Evolutionary conservation across 805 yeast species (phyloP).

Genomic region (Saturnispora serradocipensis): DNA sequence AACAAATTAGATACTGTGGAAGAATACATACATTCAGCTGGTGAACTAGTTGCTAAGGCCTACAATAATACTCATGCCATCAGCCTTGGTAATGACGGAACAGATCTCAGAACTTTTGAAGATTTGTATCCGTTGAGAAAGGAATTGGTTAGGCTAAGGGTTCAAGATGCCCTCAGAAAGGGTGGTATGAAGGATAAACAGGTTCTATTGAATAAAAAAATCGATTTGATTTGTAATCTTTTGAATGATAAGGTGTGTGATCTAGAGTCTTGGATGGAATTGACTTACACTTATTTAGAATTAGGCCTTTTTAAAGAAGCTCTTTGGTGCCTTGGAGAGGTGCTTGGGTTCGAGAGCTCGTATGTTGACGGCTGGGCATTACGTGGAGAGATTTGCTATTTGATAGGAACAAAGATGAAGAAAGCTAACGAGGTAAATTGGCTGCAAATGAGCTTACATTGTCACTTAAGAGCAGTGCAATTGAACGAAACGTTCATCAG

Average conservation of each 20-base stretch:
- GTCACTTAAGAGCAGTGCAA: conserved; percentile 53
- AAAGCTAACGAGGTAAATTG: conserved; percentile 3
- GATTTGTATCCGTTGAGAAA: conserved; percentile 16
- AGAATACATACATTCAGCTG: conserved; percentile 10
- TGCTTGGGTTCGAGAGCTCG: conserved; percentile 55
- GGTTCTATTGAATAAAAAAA: conserved; percentile 1
- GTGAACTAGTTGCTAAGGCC: conserved; percentile 8
- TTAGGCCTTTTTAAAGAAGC: conserved; percentile 61
- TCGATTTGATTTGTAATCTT: conserved; percentile 27
- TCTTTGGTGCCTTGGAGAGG: conserved; percentile 59
- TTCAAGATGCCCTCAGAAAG: not conserved
- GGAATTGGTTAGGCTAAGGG: conserved; percentile 1
- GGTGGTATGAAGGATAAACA: not conserved
- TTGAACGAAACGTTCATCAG: conserved; percentile 57
- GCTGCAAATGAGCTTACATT: conserved; percentile 9
- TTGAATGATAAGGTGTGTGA: conserved; percentile 67
- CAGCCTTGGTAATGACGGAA: conserved; percentile 10
- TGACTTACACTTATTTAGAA: conserved; percentile 53
- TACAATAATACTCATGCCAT: conserved; percentile 8
- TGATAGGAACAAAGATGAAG: conserved; percentile 10
- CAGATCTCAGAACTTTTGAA: conserved; percentile 44
- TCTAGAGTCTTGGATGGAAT: conserved; percentile 67
- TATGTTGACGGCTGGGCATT: conserved; percentile 60
- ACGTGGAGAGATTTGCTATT: conserved; percentile 45
- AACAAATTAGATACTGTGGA: not conserved